Conservation (phyloP, 2,329 filamentous ascomycete genomes). For the Ploettnerulaceae sp. region DNA sequence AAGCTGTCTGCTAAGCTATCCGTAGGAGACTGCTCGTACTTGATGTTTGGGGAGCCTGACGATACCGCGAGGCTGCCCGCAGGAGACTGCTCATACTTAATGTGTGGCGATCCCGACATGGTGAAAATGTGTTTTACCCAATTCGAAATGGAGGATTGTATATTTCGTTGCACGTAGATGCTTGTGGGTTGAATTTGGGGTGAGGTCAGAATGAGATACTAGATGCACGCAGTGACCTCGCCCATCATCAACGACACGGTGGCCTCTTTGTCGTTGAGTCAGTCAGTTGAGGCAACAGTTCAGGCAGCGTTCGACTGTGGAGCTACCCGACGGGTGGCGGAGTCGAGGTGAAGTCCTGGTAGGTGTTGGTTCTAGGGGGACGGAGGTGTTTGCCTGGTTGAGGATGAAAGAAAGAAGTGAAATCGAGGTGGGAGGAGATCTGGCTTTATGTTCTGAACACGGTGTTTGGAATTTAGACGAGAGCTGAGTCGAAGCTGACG, state of each 20-base stretch:
- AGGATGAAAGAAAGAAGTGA: slow-evolving; percentile 3
- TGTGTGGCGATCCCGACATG: background rate
- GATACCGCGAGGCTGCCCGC: slow-evolving; percentile 30
- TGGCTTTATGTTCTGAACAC: slow-evolving; percentile 23
- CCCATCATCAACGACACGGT: slow-evolving; percentile 10
- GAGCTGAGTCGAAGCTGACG: slow-evolving; percentile 5
- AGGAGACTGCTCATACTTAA: slow-evolving; percentile 35
- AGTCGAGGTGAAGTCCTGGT: background rate
- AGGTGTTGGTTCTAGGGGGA: background rate
- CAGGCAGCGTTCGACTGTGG: background rate
- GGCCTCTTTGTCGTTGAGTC: slow-evolving; percentile 10
- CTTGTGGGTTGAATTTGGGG: background rate
- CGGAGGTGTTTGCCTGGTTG: background rate
- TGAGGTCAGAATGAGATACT: slow-evolving; percentile 6
- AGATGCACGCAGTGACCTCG: slow-evolving; percentile 10
- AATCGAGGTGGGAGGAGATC: slow-evolving; percentile 12
- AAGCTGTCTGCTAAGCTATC: slow-evolving; percentile 34
- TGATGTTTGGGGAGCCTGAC: slow-evolving; percentile 28
- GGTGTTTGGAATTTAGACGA: slow-evolving; percentile 17
- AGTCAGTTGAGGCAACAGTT: slow-evolving; percentile 5
- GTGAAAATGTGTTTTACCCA: background rate
- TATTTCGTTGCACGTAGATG: background rate
- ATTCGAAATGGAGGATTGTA: slow-evolving; percentile 13
- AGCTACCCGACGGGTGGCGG: slow-evolving; percentile 1
- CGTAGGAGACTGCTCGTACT: slow-evolving; percentile 33